Base-by-base conservation (phyloP, 2,329 filamentous ascomycete species). In the Sporothrix sp. region DNA sequence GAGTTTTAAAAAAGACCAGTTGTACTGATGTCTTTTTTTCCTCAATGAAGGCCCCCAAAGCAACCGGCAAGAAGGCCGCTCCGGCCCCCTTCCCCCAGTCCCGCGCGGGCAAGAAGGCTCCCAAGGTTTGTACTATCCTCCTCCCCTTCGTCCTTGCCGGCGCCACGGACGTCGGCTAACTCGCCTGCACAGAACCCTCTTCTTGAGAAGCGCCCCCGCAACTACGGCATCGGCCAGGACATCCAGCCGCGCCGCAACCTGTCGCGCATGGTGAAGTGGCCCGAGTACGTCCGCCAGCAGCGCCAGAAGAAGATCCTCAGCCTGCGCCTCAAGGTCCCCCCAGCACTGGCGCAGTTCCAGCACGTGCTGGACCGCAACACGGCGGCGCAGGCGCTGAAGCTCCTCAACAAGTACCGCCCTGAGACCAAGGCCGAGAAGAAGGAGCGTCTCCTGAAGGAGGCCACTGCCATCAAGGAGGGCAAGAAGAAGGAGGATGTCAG, bases 1-100 rank as follows among this genome's bases (percentile, higher is more conserved):
- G 88, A 95, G 88, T 85, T 85, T 6, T 74, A 85, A 53, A 81
- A 81, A 84, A 56, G 84, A 86, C 78, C 77, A 83, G 80, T 81
- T 77, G 79, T 74, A 85, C 89, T 96, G 86, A 95, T 88, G 76
- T 85, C 93, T 28, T 88, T 95, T 86, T 94, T 90, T 94, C 88
- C 91, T 97, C 91, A 93, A 97, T 97, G 90, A 97, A 97, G 93
- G 88, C 93, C 85, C 87, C 91, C 71, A 98, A 97, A 79, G 53
- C 47, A 42, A 71, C 78, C 68, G 89, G 89, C 80, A 97, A 96
- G 87, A 97, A 96, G 82, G 84, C 87, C 75, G 93, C 93, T 66
- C 79, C 93, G 71, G 89, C 93, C 76, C 93, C 93, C 72, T 95
- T 95, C 83, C 87, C 89, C 69, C 84, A 90, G 78, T 81, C 84